Base-by-base conservation (phyloP, 768 basidiomycete genomes). In the Bullera alba region DNA sequence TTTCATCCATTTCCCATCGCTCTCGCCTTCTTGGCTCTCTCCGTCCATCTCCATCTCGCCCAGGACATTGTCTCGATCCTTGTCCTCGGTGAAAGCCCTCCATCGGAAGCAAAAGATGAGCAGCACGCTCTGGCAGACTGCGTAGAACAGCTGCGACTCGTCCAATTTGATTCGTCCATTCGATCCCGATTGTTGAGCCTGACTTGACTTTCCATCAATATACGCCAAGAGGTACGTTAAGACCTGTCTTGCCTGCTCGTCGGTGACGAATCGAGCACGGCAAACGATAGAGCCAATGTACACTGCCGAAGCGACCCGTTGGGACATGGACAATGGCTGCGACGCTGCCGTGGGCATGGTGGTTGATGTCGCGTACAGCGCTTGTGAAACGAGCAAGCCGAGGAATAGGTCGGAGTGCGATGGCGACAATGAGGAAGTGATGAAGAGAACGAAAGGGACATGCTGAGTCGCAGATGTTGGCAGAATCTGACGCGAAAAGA, bases 31-130 rank as follows among this genome's bases (percentile, higher is more conserved):
- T 44, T 23, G 49, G n/a, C 27, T 35, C n/a, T 59, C 60, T 1
- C 42, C 52, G 4, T 67, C 65, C 48, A 70, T 42, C 49, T 68
- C 66, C 47, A 67, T 50, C 38, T 70, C 69, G 14, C 68, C 70
- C 3, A 69, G 48, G 26, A 67, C 80, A 21, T 77, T 79, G 21
- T 77, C 79, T 21, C 75, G 77, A 4, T 83, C 84, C 14, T 43
- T 59, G 43, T 35, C 57, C 53, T 37, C 50, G 15, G 30, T 70
- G 29, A 97, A 74, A 57, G 97, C 95, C 53, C 87, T 76, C 93
- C 93, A 97, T 10, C 95, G 78, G 74, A 97, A 99, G 72, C 95
- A 97, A 72, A 99, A 99, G 56, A 99, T 89, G 56, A 97, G 79
- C 69, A 99, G 92, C 8, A 91, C 81, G 0, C 92, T 84, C 65